A percentile compares a stretch with the other conserved stretches of the same genome.
phyloP scores from a whole-genome alignment of 2,329 filamentous ascomycete genomes.

The Botrytis medusae region DNA sequence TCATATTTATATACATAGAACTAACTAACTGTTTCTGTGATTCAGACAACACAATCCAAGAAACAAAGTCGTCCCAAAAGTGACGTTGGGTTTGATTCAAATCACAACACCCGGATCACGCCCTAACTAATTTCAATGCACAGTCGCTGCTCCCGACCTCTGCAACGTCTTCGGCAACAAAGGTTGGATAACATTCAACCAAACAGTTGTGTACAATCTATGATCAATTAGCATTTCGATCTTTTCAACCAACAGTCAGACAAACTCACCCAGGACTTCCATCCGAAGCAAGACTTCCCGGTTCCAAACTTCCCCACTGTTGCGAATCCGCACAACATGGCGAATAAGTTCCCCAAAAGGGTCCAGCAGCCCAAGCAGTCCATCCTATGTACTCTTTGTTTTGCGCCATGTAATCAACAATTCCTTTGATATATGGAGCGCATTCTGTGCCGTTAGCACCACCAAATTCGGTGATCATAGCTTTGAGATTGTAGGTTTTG shows the following conservation, averaged over 20 bases:
- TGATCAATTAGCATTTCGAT: background rate
- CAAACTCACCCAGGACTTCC: conserved; percentile 42
- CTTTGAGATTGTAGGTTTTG: conserved; percentile 47
- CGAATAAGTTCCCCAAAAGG: conserved; percentile 48
- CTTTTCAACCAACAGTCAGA: too few species aligned
- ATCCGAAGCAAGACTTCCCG: conserved; percentile 46
- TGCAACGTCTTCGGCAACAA: conserved; percentile 7
- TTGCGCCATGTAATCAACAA: conserved; percentile 48
- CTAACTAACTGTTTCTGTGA: background rate
- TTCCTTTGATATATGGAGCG: conserved; percentile 43
- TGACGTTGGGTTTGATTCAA: background rate
- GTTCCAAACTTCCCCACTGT: conserved; percentile 48
- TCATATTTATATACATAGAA: background rate
- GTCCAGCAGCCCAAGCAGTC: conserved; percentile 53
- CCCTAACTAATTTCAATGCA: background rate
- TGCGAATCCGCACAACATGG: conserved; percentile 46
- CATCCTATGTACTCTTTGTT: conserved; percentile 51
- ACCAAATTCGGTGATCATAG: conserved; percentile 52
- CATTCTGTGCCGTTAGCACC: conserved; percentile 47
- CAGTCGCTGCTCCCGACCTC: background rate
- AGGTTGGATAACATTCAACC: conserved; percentile 1
- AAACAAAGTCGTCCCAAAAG: background rate
- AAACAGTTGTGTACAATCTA: conserved; percentile 13
- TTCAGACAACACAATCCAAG: background rate
- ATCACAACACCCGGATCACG: background rate